Conservation (phyloP, 208 protist genomes). For the Acanthamoeba pearcei region DNA sequence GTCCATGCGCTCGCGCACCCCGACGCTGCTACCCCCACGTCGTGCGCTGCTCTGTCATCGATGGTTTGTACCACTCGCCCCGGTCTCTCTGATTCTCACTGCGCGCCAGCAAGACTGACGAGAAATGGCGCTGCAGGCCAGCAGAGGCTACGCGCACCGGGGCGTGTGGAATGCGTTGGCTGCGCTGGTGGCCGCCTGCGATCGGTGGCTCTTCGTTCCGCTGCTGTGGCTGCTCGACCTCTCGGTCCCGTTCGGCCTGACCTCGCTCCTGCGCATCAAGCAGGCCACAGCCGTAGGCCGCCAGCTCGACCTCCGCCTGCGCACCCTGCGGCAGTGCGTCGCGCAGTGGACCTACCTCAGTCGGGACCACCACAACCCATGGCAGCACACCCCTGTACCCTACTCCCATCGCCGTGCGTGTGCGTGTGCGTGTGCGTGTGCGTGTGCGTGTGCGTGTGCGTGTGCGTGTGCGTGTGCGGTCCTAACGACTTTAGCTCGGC, state of each 20-base stretch:
- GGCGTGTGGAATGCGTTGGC: background rate
- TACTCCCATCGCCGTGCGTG: no score
- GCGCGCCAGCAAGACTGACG: background rate
- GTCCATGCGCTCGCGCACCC: background rate
- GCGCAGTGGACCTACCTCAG: background rate
- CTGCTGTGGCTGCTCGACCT: constrained; percentile 13
- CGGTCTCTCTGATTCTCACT: background rate
- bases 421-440: no score
- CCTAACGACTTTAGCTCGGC: background rate
- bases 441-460: no score
- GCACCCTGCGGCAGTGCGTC: background rate
- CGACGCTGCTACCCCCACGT: background rate
- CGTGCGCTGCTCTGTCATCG: background rate
- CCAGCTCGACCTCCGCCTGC: constrained; percentile 23
- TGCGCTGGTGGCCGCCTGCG: background rate
- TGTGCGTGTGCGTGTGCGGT: background rate
- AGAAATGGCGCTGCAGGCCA: background rate
- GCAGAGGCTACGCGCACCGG: background rate
- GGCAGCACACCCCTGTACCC: background rate
- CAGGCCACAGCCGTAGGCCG: background rate
- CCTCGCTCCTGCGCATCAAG: background rate
- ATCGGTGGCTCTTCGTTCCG: constrained; percentile 24
- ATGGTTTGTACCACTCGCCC: background rate
- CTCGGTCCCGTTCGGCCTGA: background rate
- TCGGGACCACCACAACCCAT: background rate